Base-by-base conservation (phyloP, 805 yeast species). In the Citeromyces matritensis region DNA sequence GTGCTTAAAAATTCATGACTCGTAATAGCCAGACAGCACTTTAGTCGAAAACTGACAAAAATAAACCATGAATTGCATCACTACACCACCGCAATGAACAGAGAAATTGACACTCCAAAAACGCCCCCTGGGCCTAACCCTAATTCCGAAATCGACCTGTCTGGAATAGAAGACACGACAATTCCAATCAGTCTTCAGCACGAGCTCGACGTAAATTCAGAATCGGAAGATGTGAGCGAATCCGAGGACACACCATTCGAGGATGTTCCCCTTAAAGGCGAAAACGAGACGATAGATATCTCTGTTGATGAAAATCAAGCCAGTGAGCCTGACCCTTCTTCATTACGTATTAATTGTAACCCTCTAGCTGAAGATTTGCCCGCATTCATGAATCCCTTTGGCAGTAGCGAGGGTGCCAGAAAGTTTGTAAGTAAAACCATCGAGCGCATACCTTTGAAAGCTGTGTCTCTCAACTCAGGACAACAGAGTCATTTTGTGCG, bases 401-500 rank as follows among this genome's bases (percentile, higher is more conserved):
- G 52, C 10, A 34, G 33, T 6, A 49, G 48, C 33, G 25, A 17
- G 4, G 27, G 21, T 7, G 7, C 21, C 7, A 17, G 21, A 17
- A 5, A 7, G 7, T 17, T 17, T 7, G 21, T 17, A 17, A 17
- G 21, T 17, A 17, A 17, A 7, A 17, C 21, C 21, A 17, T 17
- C 6, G 21, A 30, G n/a, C 31, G 46, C 26, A 36, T 37, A 9
- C 41, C 55, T 3, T 44, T 51, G 2, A 30, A 34, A 11, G 48
- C 53, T 6, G 36, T 42, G 4, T 35, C 37, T 9, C 39, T 49
- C 14, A 30, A 12, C 21, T 21, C 26, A 24, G 17, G 24, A 1
- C 85, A 78, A 41, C 79, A 75, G 44, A 64, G 73, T 28, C 62
- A 64, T 39, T 57, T 76, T 36, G 51, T 66, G 14, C 53, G 57